Evolutionary conservation across 1,284 basidiomycete genomes (phyloP), one percentile per base, ranked within the genome.

Genomic region (Irpex lacteus): DNA sequence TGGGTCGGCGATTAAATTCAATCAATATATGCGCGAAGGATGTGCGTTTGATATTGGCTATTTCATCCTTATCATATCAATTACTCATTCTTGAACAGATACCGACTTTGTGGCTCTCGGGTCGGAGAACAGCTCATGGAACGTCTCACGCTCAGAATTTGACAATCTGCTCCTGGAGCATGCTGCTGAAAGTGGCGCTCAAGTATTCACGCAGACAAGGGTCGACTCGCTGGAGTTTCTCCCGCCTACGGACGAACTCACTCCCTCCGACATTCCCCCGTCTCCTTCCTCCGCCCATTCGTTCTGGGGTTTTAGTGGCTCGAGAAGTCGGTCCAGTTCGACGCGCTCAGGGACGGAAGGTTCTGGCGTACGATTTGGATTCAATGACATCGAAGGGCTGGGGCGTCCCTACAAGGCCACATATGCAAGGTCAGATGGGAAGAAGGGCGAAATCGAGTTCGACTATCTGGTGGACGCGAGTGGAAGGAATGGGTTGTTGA

Each of bases 381-480:
- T 26, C 26, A 26, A 26, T 26, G 54, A 9, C 11, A 21, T 61
- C 34, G 65, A 64, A 1, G 47, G 47, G 21, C 49, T 70, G 6
- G 72, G 73, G 1, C 63, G 72, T 4, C 75, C 76, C 6, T 56
- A 68, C 2, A 69, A 70, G 32, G 75, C 73, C 34, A 40, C 60
- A n/a, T 78, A 75, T 49, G 69, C 71, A 44, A 70, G 70, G 8
- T 67, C 67, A 1, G 65, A 65, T 26, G 74, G 74, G 1, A 66
- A 53, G 13, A 70, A 63, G 40, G 70, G 71, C 47, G 73, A 73
- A 19, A 89, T 88, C 11, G 78, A 78, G 0, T 92, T 91, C 64
- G 81, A 85, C 54, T 85, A 87, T 68, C 71, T 92, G 34, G 81
- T 92, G 26, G 90, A 92, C 71, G 90, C 90, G 4, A 87, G 85